Percentiles rank a stretch among this genome's conserved stretches.
These are phyloP conservation scores for Salix brachista DNA, from an alignment of 345 rosid species.

Conservation along the genomic window DNA sequence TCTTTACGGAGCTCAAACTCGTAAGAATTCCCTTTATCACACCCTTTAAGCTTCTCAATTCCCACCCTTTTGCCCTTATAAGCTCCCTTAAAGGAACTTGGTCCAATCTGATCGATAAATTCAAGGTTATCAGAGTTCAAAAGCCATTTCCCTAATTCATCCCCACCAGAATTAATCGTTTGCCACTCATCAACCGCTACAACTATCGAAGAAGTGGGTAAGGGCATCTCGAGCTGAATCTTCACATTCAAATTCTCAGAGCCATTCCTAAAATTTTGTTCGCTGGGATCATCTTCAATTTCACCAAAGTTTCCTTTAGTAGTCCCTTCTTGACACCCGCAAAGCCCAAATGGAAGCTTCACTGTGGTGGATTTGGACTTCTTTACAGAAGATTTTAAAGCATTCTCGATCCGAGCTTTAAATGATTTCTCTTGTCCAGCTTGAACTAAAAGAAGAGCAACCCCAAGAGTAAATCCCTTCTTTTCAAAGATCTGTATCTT, in stretches of 20 bases:
- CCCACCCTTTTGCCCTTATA: conserved; percentile 73
- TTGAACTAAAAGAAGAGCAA: conserved; percentile 59
- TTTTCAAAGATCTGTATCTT: conserved; percentile 90
- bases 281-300: conserved; percentile 61
- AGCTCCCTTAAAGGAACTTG: conserved; percentile 62
- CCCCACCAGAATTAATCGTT: conserved; percentile 63
- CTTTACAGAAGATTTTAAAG: conserved; percentile 64
- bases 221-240: conserved; percentile 73
- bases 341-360: conserved; percentile 90
- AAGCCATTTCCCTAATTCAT: conserved; percentile 72
- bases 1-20: conserved; percentile 79
- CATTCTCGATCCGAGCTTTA: conserved; percentile 61
- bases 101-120: conserved; percentile 67
- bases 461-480: conserved; percentile 83
- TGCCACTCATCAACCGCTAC: conserved; percentile 93
- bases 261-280: conserved; percentile 46
- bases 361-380: conserved; percentile 57
- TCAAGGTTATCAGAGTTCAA: conserved; percentile 73
- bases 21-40: conserved; percentile 86
- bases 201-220: conserved; percentile 63
- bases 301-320: conserved; percentile 51
- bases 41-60: conserved; percentile 91
- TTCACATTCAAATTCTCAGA: conserved; percentile 37
- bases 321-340: conserved; percentile 94
- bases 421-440: conserved; percentile 56